A percentile compares a stretch with the other conserved stretches of the same genome.
These are phyloP conservation scores for Claviceps sorghi DNA, from an alignment of 2,329 filamentous ascomycete species.

Conservation along the genomic window DNA sequence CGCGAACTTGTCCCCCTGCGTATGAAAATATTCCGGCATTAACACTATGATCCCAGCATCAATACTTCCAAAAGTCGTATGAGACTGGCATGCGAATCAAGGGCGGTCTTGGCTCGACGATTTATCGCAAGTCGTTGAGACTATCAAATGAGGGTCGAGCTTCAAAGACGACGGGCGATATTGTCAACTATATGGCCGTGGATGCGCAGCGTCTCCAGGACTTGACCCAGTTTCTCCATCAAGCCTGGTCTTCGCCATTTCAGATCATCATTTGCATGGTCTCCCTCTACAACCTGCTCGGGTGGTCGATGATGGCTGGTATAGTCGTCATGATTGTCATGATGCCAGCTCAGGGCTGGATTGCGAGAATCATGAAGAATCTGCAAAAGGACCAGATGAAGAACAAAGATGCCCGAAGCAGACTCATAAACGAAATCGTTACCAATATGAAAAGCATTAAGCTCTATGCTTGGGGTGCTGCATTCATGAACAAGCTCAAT, in stretches of 20 bases:
- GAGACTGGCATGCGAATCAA: constrained; percentile 96
- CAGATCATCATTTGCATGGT: constrained; percentile 94
- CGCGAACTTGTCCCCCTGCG: no score
- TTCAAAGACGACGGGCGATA: constrained; percentile 84
- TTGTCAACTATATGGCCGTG: constrained; percentile 98
- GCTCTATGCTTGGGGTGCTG: constrained; percentile 91
- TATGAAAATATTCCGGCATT: not conserved
- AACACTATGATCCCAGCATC: constrained; percentile 37
- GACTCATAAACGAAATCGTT: constrained; percentile 91
- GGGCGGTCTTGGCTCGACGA: constrained; percentile 72
- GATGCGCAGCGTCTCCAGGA: constrained; percentile 93
- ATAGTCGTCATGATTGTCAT: constrained; percentile 92
- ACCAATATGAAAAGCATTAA: constrained; percentile 99
- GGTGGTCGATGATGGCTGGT: constrained; percentile 88
- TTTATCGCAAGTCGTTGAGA: constrained; percentile 81
- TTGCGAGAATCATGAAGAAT: constrained; percentile 84
- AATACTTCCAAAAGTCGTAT: constrained; percentile 94
- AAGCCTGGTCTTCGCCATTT: constrained; percentile 92
- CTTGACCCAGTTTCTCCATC: constrained; percentile 86
- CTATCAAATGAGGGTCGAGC: constrained; percentile 87
- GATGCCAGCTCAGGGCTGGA: constrained; percentile 89
- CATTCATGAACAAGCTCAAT: constrained; percentile 96
- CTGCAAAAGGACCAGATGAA: constrained; percentile 97
- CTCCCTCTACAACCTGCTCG: constrained; percentile 89
- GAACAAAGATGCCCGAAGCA: constrained; percentile 89